These are phyloP conservation scores for Boletus pseudopeckii DNA, from an alignment of 768 basidiomycete species.

Conservation along the genomic window DNA sequence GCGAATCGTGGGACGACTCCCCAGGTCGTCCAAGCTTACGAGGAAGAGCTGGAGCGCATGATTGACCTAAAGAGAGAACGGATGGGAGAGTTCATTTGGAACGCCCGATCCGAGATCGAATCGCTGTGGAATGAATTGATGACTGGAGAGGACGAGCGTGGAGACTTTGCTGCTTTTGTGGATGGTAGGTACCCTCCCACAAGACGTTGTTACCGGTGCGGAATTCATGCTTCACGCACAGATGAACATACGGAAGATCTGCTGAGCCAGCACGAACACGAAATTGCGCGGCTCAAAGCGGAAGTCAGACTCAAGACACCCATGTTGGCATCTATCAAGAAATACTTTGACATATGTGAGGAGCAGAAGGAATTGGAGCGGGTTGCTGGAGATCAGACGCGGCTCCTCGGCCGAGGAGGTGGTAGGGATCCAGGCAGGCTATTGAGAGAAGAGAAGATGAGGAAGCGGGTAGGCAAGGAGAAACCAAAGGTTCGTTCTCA, in stretches of 20 bases:
- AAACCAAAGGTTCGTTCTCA: slow-evolving; percentile 72
- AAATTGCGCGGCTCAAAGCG: slow-evolving; percentile 76
- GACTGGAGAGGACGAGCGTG: slow-evolving; percentile 77
- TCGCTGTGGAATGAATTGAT: slow-evolving; percentile 84
- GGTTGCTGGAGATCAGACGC: slow-evolving; percentile 75
- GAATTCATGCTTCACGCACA: slow-evolving; percentile 24
- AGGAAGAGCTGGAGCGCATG: slow-evolving; percentile 88
- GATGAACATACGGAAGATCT: slow-evolving; percentile 91
- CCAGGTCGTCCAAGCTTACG: slow-evolving; percentile 75
- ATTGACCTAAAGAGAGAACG: slow-evolving; percentile 82
- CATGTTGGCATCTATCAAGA: slow-evolving; percentile 70
- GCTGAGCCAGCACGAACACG: slow-evolving; percentile 77
- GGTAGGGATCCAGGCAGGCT: slow-evolving; percentile 80
- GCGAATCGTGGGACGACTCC: slow-evolving; percentile 76
- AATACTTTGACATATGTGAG: slow-evolving; percentile 87
- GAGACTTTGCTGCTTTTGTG: slow-evolving; percentile 74
- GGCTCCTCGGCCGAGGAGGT: slow-evolving; percentile 73
- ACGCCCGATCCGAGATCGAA: slow-evolving; percentile 77
- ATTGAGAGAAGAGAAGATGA: slow-evolving; percentile 93
- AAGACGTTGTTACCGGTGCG: background rate
- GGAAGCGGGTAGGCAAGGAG: slow-evolving; percentile 88
- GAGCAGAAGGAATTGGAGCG: slow-evolving; percentile 87
- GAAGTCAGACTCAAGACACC: slow-evolving; percentile 79
- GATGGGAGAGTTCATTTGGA: slow-evolving; percentile 80
- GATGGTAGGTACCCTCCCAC: slow-evolving; percentile 56